Conservation (phyloP, 495 filamentous ascomycete genomes). For the Trichoderma gamsii region DNA sequence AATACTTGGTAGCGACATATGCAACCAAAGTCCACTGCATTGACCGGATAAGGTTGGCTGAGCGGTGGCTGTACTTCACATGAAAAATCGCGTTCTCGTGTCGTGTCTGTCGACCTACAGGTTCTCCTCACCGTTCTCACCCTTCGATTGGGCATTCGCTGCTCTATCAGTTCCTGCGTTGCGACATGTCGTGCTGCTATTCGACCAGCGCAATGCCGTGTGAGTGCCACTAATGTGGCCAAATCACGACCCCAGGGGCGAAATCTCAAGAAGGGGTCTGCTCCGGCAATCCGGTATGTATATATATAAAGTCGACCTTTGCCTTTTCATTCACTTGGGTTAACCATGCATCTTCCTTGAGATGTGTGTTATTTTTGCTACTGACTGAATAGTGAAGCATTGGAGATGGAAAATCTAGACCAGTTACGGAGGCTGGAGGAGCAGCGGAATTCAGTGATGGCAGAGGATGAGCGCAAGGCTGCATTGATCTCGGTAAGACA, state of each 20-base stretch:
- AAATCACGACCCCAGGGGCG: not conserved
- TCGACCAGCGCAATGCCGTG: constrained; percentile 14
- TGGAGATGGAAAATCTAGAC: constrained; percentile 6
- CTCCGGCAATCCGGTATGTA: not conserved
- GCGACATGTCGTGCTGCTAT: constrained; percentile 13
- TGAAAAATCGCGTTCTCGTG: not conserved
- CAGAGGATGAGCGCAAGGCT: constrained; percentile 8
- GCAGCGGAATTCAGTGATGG: not conserved
- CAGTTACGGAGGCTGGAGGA: not conserved
- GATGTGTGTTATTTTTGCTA: not conserved
- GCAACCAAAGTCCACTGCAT: not conserved
- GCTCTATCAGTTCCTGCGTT: constrained; percentile 11
- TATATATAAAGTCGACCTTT: not conserved
- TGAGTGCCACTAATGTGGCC: not conserved
- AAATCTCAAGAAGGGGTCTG: not conserved
- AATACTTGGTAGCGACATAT: not conserved
- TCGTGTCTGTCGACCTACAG: not conserved
- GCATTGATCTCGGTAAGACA: not conserved
- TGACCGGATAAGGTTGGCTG: not conserved
- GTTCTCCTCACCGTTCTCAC: not conserved
- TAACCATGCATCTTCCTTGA: not conserved
- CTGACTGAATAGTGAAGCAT: not conserved
- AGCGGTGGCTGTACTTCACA: constrained; percentile 9
- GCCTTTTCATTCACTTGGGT: not conserved
- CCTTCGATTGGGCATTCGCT: not conserved